A percentile compares a stretch with the other conserved stretches of the same genome.
Evolutionary conservation across 148 eudicot species (phyloP).

Genomic region (Cornus kousa): DNA sequence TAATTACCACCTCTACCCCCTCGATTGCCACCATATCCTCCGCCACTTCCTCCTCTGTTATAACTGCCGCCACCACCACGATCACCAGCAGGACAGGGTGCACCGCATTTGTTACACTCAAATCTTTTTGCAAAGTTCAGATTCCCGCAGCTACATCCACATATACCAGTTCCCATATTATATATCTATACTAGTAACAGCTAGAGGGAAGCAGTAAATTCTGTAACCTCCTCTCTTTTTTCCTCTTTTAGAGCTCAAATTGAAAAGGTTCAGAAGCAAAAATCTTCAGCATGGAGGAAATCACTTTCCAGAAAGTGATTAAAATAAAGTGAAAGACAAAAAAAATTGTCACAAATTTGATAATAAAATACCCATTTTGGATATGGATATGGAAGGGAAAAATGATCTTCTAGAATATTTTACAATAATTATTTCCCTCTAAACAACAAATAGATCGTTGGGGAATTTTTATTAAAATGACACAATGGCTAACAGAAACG

Average conservation of each 20-base stretch:
- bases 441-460: no score
- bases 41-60: constrained; percentile 53
- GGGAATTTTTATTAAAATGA: no score
- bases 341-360: no score
- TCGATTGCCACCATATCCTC: constrained; percentile 29
- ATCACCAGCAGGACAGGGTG: constrained; percentile 53
- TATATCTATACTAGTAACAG: neutral
- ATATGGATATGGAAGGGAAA: no score
- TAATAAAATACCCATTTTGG: no score
- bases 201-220: neutral
- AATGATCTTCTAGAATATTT: no score
- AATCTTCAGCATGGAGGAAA: no score
- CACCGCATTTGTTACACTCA: constrained; percentile 89
- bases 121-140: constrained; percentile 86
- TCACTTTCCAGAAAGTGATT: no score
- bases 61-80: constrained; percentile 24
- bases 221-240: neutral
- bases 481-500: neutral
- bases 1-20: constrained; percentile 44
- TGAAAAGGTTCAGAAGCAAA: no score
- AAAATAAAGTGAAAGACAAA: no score
- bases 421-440: no score
- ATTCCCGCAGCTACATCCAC: constrained; percentile 78
- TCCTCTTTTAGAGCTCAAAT: no score
- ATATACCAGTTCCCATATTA: constrained; percentile 20